phyloP scores from a whole-genome alignment of 768 basidiomycete species.

The Mycena capillaripes region DNA sequence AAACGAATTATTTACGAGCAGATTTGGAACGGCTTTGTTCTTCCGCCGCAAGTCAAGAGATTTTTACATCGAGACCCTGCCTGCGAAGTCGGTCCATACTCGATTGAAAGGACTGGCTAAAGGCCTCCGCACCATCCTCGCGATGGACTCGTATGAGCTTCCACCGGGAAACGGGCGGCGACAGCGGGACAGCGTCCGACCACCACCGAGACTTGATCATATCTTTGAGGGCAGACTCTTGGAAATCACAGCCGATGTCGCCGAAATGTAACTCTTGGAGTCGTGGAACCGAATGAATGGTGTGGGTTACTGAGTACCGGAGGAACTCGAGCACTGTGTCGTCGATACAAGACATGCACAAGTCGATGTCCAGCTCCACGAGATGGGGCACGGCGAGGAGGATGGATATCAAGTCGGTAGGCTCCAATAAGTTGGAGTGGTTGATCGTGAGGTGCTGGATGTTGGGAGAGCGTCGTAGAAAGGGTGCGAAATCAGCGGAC shows the following conservation, averaged over 20 bases:
- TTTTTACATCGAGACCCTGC: not conserved
- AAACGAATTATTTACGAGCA: too few species aligned
- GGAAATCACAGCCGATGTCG: not conserved
- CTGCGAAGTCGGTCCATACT: not conserved
- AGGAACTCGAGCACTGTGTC: not conserved
- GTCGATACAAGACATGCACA: not conserved
- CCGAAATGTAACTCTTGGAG: not conserved
- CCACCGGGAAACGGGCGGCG: slow-evolving; percentile 15
- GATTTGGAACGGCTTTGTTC: too few species aligned
- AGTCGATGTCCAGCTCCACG: not conserved
- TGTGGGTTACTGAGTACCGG: not conserved
- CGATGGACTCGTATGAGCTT: not conserved
- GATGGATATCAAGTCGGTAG: not conserved
- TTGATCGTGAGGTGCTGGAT: not conserved
- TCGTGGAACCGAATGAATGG: not conserved
- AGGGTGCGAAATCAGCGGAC: slow-evolving; percentile 9
- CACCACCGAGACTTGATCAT: slow-evolving; percentile 30
- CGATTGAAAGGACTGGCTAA: not conserved
- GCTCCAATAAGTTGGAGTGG: not conserved
- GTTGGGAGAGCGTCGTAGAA: slow-evolving; percentile 6
- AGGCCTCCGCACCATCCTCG: not conserved
- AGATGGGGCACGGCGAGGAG: not conserved
- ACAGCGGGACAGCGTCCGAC: slow-evolving; percentile 1
- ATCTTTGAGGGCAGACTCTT: not conserved
- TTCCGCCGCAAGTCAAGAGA: not conserved